These are phyloP conservation scores for Pistacia integerrima DNA, from an alignment of 345 rosid species.

Conservation along the genomic window DNA sequence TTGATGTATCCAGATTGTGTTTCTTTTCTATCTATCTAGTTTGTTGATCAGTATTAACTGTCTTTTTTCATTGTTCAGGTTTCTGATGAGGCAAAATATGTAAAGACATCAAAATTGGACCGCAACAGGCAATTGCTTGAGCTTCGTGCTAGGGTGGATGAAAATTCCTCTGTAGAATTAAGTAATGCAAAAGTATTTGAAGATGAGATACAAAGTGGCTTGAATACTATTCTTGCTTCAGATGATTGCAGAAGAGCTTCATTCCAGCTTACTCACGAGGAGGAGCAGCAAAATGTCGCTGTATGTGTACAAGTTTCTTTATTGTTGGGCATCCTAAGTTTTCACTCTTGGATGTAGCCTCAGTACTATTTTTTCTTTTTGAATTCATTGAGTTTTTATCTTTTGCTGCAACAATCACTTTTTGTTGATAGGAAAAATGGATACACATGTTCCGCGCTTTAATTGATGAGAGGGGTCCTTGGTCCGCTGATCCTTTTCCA, in stretches of 20 bases:
- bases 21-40: neutral
- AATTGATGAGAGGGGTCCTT: slow-evolving; percentile 97
- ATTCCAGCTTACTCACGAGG: slow-evolving; percentile 71
- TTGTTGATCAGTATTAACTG: neutral
- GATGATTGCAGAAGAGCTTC: slow-evolving; percentile 79
- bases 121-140: slow-evolving; percentile 69
- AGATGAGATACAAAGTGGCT: slow-evolving; percentile 67
- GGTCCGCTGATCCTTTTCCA: slow-evolving; percentile 97
- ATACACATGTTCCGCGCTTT: slow-evolving; percentile 89
- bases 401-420: slow-evolving; percentile 14
- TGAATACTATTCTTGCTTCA: slow-evolving; percentile 66
- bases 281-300: slow-evolving; percentile 84
- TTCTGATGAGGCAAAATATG: slow-evolving; percentile 79
- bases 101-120: slow-evolving; percentile 61
- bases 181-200: slow-evolving; percentile 64
- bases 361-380: neutral
- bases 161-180: slow-evolving; percentile 55
- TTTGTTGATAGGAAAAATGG: slow-evolving; percentile 74
- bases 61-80: slow-evolving; percentile 39
- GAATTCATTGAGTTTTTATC: neutral
- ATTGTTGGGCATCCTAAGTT: neutral
- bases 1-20: neutral
- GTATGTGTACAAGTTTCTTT: slow-evolving; percentile 38
- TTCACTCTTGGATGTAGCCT: slow-evolving; percentile 6
- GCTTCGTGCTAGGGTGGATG: slow-evolving; percentile 63